Evolutionary conservation across 106 monocot genomes (phyloP).

Genomic region (Acorus gramineus): DNA sequence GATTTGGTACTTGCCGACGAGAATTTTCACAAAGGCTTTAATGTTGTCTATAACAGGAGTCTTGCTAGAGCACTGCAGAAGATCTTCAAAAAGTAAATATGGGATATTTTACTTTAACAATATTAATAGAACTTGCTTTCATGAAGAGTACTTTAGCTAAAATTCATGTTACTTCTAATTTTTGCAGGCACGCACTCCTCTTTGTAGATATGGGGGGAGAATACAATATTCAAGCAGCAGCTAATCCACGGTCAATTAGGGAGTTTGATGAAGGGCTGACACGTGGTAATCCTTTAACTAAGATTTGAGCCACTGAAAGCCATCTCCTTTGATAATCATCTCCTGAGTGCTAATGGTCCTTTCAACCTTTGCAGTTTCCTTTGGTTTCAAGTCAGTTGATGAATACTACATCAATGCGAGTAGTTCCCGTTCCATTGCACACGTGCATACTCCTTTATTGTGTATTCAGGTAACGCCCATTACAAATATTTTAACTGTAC

Average conservation of each 20-base stretch:
- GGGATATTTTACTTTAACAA: too few species aligned
- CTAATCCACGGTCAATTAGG: slow-evolving; percentile 74
- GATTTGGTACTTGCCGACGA: slow-evolving; percentile 89
- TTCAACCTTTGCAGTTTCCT: slow-evolving; percentile 50
- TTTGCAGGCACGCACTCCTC: slow-evolving; percentile 67
- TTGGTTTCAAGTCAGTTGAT: slow-evolving; percentile 93
- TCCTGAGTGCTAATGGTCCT: slow-evolving; percentile 1
- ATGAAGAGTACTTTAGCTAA: too few species aligned
- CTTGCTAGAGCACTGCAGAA: slow-evolving; percentile 63
- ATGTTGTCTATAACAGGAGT: slow-evolving; percentile 76
- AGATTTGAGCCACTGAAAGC: background rate
- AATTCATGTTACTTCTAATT: background rate
- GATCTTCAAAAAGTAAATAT: slow-evolving; percentile 72
- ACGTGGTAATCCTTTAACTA: slow-evolving; percentile 38
- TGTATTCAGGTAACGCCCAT: slow-evolving; percentile 77
- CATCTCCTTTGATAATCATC: background rate
- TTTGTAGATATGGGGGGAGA: slow-evolving; percentile 78
- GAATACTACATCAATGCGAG: slow-evolving; percentile 90
- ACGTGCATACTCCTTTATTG: slow-evolving; percentile 68
- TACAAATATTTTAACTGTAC: background rate
- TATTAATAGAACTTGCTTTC: too few species aligned
- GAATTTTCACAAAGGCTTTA: slow-evolving; percentile 88
- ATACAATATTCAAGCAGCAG: slow-evolving; percentile 69
- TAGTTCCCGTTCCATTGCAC: slow-evolving; percentile 59
- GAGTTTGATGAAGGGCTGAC: slow-evolving; percentile 95